Evolutionary conservation across 805 yeast genomes (phyloP).

Genomic region (Yueomyces sinensis): DNA sequence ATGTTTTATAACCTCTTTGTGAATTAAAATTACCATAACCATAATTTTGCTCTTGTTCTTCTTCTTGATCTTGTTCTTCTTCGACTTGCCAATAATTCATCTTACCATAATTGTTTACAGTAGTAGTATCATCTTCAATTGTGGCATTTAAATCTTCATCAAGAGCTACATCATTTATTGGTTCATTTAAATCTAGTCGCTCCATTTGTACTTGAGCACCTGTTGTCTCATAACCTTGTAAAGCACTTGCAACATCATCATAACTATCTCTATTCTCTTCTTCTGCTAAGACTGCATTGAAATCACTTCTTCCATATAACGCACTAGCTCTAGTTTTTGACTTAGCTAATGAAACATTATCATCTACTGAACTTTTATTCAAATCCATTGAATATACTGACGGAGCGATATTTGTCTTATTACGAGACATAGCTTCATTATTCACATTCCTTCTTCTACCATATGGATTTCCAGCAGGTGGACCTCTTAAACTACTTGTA

Average conservation of each 20-base stretch:
- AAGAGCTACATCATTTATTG: not conserved
- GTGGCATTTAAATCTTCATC: not conserved
- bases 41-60: not conserved
- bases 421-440: not conserved
- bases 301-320: not conserved
- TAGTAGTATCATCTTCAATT: not conserved
- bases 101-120: not conserved
- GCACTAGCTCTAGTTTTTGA: not conserved
- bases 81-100: not conserved
- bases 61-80: not conserved
- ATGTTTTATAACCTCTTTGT: constrained; percentile 22
- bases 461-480: constrained; percentile 1
- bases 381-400: not conserved
- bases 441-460: constrained; percentile 1
- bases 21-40: constrained; percentile 29
- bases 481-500: not conserved
- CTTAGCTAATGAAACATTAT: not conserved
- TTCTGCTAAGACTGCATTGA: not conserved
- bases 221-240: not conserved
- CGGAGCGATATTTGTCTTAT: not conserved
- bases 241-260: not conserved
- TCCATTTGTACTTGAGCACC: not conserved
- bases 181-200: not conserved
- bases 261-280: not conserved
- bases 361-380: not conserved